Evolutionary conservation across 176 grass and related monocot genomes (phyloP).

Genomic region (Luzula sylvatica): DNA sequence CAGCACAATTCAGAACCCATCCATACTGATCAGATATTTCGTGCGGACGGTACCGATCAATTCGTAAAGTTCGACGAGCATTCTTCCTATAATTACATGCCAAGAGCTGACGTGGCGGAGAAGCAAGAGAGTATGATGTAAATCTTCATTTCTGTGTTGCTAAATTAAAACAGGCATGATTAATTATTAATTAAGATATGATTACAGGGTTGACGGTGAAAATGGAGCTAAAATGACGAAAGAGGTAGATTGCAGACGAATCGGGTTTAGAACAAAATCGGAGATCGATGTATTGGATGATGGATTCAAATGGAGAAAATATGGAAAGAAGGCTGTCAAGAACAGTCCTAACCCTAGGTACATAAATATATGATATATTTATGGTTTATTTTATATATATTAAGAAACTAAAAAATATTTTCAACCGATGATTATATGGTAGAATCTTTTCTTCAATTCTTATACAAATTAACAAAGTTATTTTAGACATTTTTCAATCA

Average conservation of each 20-base stretch:
- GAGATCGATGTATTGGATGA: constrained; percentile 80
- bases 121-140: constrained; percentile 12
- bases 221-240: background rate
- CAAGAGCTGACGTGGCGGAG: background rate
- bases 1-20: background rate
- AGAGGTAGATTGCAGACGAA: constrained; percentile 13
- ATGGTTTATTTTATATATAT: background rate
- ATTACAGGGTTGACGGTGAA: background rate
- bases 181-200: background rate
- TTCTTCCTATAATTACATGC: background rate
- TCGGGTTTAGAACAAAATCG: constrained; percentile 84
- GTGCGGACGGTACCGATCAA: background rate
- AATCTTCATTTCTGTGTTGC: no score
- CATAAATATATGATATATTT: background rate
- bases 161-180: background rate
- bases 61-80: background rate
- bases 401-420: no score
- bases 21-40: constrained; percentile 2
- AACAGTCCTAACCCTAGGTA: constrained; percentile 90
- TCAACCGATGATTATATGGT: no score
- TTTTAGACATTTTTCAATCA: no score
- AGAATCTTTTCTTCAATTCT: no score
- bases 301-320: constrained; percentile 98
- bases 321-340: constrained; percentile 94
- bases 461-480: no score